Percentiles rank a stretch among this genome's conserved stretches.
Conservation (phyloP, 176 grass and related monocot species). For the Miscanthus lutarioriparius region DNA sequence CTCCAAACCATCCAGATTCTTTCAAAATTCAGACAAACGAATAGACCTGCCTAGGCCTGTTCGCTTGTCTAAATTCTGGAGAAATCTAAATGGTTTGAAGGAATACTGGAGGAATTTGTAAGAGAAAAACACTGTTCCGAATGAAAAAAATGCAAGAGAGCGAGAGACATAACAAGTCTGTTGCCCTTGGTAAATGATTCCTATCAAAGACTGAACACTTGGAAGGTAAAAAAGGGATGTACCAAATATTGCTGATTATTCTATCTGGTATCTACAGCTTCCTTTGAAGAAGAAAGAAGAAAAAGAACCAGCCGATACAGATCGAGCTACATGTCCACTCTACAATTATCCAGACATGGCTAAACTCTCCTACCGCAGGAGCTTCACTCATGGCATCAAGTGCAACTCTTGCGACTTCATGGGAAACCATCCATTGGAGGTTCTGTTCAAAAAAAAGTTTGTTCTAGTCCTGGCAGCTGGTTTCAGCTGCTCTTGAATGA, state of each 20-base stretch:
- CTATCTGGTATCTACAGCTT: constrained; percentile 63
- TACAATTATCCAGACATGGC: constrained; percentile 46
- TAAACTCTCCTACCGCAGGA: constrained; percentile 30
- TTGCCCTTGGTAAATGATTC: constrained; percentile 5
- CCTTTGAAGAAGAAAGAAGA: constrained; percentile 44
- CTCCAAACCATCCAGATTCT: no score
- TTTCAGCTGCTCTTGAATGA: constrained; percentile 32
- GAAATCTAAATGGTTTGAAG: no score
- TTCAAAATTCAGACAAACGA: no score
- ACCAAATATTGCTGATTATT: constrained; percentile 53
- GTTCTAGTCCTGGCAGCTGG: constrained; percentile 24
- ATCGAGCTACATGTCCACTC: constrained; percentile 43
- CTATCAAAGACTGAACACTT: constrained; percentile 15
- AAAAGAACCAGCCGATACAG: constrained; percentile 46
- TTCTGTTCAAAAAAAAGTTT: constrained; percentile 48
- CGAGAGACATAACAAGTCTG: no score
- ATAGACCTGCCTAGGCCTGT: no score
- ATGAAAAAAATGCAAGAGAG: no score
- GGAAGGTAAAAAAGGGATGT: constrained; percentile 22
- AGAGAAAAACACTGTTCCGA: no score
- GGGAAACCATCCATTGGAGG: constrained; percentile 24
- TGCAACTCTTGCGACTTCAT: constrained; percentile 18
- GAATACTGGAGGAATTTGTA: no score
- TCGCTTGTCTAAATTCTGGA: no score
- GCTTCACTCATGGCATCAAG: constrained; percentile 35